Conservation (phyloP, 306 rosid species). For the Argentina anserina region DNA sequence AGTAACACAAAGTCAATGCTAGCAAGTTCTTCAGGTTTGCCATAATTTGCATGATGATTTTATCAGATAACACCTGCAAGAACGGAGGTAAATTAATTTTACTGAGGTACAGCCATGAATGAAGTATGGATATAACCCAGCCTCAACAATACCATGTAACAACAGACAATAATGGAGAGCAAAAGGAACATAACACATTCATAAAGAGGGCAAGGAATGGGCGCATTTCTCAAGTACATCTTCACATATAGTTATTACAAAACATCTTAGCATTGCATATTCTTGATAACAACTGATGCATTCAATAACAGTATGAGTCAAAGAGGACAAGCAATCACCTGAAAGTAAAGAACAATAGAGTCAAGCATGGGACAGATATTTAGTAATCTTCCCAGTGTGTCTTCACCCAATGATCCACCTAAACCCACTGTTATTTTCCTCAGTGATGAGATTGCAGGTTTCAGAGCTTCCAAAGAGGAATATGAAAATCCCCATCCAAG, state of each 20-base stretch:
- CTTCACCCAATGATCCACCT: constrained; percentile 71
- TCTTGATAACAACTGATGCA: neutral
- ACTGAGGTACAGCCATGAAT: neutral
- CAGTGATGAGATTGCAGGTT: constrained; percentile 53
- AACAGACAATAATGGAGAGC: neutral
- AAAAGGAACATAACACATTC: neutral
- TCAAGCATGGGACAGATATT: constrained; percentile 54
- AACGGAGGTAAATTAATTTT: constrained; percentile 2
- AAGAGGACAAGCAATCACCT: constrained; percentile 35
- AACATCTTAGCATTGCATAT: constrained; percentile 1
- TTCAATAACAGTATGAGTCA: neutral
- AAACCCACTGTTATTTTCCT: constrained; percentile 55
- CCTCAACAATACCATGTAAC: neutral
- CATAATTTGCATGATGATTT: constrained; percentile 33
- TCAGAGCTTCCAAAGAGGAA: constrained; percentile 55
- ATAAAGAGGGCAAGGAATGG: neutral
- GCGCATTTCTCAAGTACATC: neutral
- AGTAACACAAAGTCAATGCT: constrained; percentile 65
- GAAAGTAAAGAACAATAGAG: constrained; percentile 61
- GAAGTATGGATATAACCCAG: neutral
- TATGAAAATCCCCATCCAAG: constrained; percentile 82
- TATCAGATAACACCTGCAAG: constrained; percentile 69
- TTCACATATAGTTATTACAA: neutral
- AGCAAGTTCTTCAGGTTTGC: constrained; percentile 51
- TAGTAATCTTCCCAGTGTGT: constrained; percentile 46